A percentile compares a stretch with the other conserved stretches of the same genome.
Evolutionary conservation across 306 rosid species (phyloP).

Genomic region (Cicer yamashitae): DNA sequence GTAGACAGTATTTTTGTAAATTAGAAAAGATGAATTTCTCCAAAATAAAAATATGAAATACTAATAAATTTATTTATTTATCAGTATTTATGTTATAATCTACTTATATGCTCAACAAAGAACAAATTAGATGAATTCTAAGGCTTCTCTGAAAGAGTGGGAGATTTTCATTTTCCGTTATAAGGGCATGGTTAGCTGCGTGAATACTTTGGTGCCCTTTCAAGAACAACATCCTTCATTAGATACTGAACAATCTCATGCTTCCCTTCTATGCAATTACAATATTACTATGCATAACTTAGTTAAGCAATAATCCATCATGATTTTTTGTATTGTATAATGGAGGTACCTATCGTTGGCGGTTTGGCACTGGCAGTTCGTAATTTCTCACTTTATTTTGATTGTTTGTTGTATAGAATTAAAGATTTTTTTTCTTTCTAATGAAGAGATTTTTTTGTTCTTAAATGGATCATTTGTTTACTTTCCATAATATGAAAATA

Average conservation of each 20-base stretch:
- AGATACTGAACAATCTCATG: conserved; percentile 14
- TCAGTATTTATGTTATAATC: no score
- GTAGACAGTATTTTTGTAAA: no score
- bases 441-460: background rate
- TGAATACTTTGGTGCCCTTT: background rate
- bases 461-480: conserved; percentile 26
- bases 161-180: conserved; percentile 16
- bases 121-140: conserved; percentile 1
- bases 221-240: background rate
- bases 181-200: background rate
- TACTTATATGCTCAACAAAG: no score
- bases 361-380: background rate
- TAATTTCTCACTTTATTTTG: conserved; percentile 19
- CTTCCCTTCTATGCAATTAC: conserved; percentile 12
- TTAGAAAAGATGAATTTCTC: no score
- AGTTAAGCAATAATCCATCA: background rate
- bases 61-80: no score
- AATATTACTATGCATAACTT: background rate
- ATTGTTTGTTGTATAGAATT: background rate
- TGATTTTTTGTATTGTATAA: conserved; percentile 5
- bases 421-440: background rate
- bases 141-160: background rate
- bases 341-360: background rate
- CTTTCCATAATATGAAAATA: background rate
- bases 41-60: no score